phyloP scores from a whole-genome alignment of 208 protist species.

The Paratrypanosoma confusum region DNA sequence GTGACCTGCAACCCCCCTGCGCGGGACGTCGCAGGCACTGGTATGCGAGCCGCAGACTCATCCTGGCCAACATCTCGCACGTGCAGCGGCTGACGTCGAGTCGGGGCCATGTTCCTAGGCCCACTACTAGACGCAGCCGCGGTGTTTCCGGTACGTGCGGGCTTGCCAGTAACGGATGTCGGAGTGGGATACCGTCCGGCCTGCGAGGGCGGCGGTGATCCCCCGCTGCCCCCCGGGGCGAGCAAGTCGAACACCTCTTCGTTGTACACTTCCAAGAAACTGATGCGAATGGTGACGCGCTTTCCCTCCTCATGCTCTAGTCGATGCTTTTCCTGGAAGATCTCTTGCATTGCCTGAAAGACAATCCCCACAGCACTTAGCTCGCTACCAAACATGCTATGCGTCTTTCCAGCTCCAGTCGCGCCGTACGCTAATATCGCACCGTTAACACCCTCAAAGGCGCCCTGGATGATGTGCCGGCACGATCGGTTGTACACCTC shows the following conservation, averaged over 20 bases:
- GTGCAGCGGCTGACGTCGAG: conserved; percentile 26
- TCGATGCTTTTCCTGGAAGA: conserved; percentile 56
- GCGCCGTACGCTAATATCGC: conserved; percentile 82
- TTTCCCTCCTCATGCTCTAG: conserved; percentile 46
- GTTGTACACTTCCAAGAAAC: conserved; percentile 86
- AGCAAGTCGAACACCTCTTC: conserved; percentile 80
- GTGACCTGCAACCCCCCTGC: not conserved
- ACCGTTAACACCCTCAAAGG: conserved; percentile 76
- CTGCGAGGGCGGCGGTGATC: conserved; percentile 1
- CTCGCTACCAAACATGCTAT: conserved; percentile 79
- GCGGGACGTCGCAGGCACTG: not conserved
- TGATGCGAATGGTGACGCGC: conserved; percentile 41
- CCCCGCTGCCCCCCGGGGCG: conserved; percentile 5
- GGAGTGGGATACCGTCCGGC: too few relatives aligned
- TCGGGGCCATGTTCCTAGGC: too few relatives aligned
- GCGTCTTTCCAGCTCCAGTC: conserved; percentile 82
- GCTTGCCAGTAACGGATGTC: too few relatives aligned
- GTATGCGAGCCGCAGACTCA: too few relatives aligned
- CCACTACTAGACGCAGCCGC: too few relatives aligned
- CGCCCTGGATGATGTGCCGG: conserved; percentile 42
- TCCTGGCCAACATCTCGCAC: conserved; percentile 24
- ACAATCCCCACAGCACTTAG: conserved; percentile 67
- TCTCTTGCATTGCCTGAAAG: conserved; percentile 67
- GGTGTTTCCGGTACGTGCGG: too few relatives aligned
- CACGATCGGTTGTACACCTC: conserved; percentile 63